These are phyloP conservation scores for Byssoonygena ceratinophila DNA, from an alignment of 2,329 filamentous ascomycete genomes.

Conservation along the genomic window DNA sequence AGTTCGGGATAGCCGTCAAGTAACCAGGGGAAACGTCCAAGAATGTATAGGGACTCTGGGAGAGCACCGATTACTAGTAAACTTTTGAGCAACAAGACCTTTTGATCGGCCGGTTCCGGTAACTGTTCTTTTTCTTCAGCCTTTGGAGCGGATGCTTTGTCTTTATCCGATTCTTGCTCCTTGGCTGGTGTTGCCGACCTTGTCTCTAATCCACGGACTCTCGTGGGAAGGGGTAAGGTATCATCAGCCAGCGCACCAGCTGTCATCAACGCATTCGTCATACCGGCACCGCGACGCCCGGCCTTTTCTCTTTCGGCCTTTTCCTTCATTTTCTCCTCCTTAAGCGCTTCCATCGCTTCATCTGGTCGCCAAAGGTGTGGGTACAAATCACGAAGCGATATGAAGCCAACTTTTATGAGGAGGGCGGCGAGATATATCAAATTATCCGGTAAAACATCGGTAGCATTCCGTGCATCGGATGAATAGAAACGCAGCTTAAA, in stretches of 20 bases:
- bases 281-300: constrained; percentile 57
- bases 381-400: constrained; percentile 82
- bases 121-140: constrained; percentile 41
- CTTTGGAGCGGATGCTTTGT: constrained; percentile 26
- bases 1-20: constrained; percentile 75
- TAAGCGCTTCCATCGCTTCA: constrained; percentile 66
- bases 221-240: constrained; percentile 45
- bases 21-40: constrained; percentile 88
- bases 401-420: constrained; percentile 93
- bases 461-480: constrained; percentile 61
- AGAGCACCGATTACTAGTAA: constrained; percentile 83
- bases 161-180: constrained; percentile 43
- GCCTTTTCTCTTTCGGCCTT: constrained; percentile 66
- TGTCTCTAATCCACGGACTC: constrained; percentile 43
- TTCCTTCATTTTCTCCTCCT: constrained; percentile 59
- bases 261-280: constrained; percentile 72
- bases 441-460: constrained; percentile 78
- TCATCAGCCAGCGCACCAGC: constrained; percentile 84
- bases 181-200: constrained; percentile 45
- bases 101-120: constrained; percentile 75
- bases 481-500: constrained; percentile 97
- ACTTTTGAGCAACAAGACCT: constrained; percentile 71
- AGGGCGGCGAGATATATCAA: constrained; percentile 84
- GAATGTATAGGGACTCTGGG: constrained; percentile 82
- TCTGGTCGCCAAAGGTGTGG: constrained; percentile 82